Evolutionary conservation across 345 rosid genomes (phyloP).

Genomic region (Erysimum cheiranthoides): DNA sequence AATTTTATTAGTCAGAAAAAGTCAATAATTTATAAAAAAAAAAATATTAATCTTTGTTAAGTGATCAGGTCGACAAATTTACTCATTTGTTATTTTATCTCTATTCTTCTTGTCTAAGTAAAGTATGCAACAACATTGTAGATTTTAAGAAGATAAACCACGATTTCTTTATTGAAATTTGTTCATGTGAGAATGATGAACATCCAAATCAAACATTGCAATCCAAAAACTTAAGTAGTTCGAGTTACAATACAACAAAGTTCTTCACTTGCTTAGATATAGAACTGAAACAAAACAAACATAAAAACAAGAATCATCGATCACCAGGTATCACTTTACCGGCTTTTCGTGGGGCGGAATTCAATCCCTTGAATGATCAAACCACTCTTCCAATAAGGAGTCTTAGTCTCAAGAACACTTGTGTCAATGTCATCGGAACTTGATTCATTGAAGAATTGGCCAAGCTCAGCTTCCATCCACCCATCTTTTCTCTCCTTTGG

Average conservation of each 20-base stretch:
- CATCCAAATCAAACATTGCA: neutral
- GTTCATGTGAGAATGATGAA: neutral
- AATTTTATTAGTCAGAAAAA: neutral
- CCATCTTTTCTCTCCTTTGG: constrained; percentile 13
- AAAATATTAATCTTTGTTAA: neutral
- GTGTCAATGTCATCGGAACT: neutral
- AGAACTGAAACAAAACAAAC: neutral
- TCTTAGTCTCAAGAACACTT: constrained; percentile 47
- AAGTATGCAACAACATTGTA: neutral
- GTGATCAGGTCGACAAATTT: neutral
- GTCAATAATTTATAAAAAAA: neutral
- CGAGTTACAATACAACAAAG: neutral
- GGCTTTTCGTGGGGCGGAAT: constrained; percentile 3
- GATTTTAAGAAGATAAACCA: neutral
- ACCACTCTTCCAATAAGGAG: constrained; percentile 51
- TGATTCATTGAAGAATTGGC: constrained; percentile 12
- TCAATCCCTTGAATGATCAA: constrained; percentile 36
- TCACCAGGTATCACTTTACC: neutral
- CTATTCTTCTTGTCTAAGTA: neutral
- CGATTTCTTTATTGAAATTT: neutral
- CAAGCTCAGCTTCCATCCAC: constrained; percentile 34
- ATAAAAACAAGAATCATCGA: neutral
- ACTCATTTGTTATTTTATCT: neutral
- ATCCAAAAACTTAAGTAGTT: neutral
- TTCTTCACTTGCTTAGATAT: neutral